Conservation (phyloP, 495 filamentous ascomycete species). For the Neurospora sp. region DNA sequence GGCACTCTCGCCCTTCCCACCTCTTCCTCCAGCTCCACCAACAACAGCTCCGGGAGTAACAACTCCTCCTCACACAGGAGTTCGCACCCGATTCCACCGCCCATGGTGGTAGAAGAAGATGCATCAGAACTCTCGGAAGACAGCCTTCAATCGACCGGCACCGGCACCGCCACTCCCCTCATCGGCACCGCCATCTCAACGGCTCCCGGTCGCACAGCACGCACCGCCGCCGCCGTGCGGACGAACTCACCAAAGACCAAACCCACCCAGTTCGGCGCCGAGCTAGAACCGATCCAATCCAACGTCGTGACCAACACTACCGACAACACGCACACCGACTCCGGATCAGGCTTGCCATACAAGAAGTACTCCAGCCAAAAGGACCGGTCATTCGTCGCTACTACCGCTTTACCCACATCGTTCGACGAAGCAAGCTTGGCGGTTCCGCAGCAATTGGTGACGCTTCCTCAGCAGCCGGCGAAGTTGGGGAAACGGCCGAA, state of each 20-base stretch:
- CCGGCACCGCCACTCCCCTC: background rate
- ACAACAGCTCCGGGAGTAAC: background rate
- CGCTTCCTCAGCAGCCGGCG: conserved; percentile 1
- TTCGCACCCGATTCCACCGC: background rate
- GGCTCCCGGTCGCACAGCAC: background rate
- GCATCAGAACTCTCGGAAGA: background rate
- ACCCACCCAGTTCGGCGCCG: conserved; percentile 8
- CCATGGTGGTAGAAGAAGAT: background rate
- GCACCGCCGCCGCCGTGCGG: conserved; percentile 1
- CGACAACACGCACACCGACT: background rate
- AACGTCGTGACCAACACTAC: background rate
- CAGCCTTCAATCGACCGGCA: background rate
- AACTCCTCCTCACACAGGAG: background rate
- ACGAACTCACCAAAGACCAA: conserved; percentile 6
- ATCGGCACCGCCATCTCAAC: background rate
- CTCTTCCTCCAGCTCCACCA: background rate
- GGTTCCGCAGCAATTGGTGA: conserved; percentile 1
- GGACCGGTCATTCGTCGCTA: background rate
- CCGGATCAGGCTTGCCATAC: background rate
- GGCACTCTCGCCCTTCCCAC: background rate
- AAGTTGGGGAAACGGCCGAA: conserved; percentile 20
- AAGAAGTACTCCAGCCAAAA: conserved; percentile 4
- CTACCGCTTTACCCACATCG: conserved; percentile 7
- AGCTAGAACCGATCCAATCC: conserved; percentile 17
- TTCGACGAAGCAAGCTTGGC: conserved; percentile 12